Evolutionary conservation across 805 yeast genomes (phyloP), one percentile per base, ranked within the genome.

Genomic region (Starmerella vitae): DNA sequence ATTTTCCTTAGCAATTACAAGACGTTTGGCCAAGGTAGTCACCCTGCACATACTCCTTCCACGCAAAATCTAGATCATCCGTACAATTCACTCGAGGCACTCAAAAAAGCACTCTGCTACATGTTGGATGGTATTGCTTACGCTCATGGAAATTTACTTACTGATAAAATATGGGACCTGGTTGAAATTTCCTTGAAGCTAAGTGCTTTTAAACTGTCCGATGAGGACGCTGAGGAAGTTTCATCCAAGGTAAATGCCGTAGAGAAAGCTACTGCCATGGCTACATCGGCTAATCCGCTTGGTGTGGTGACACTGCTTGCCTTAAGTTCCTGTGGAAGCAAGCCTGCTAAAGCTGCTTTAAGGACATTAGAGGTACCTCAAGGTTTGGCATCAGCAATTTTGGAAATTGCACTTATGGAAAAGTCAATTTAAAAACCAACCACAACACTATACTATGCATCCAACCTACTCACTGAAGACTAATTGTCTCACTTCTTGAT

Each of bases 261-360:
- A 7, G 33, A 30, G 6, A 15, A 26, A 13, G 10, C 17, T n/a
- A 28, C 6, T 3, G 12, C 15, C 29, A 24, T 39, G 21, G 30
- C 37, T 4, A 14, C n/a, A 4, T 3, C 8, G 15, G 37, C 33
- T 5, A 43, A 39, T 31, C 20, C 41, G 13, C 32, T 39, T 1
- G 36, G 37, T 3, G 36, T 36, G 4, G 33, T 42, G 14, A 30
- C 34, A 14, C 36, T 42, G 14, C 40, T 42, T 13, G 38, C 46
- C 5, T 21, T 39, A 15, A 28, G 31, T n/a, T 30, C 30, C 1
- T 18, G 24, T 20, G 30, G 30, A 2, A 9, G 32, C 15, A 13
- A 22, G 19, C 34, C 15, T 3, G 40, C 40, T 6, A 14, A 19
- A 9, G 18, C 14, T 9, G 36, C 31, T 9, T 19, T 37, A 5